These are phyloP conservation scores for Aspergillus quadrilineatus DNA, from an alignment of 2,329 filamentous ascomycete species.

Conservation along the genomic window DNA sequence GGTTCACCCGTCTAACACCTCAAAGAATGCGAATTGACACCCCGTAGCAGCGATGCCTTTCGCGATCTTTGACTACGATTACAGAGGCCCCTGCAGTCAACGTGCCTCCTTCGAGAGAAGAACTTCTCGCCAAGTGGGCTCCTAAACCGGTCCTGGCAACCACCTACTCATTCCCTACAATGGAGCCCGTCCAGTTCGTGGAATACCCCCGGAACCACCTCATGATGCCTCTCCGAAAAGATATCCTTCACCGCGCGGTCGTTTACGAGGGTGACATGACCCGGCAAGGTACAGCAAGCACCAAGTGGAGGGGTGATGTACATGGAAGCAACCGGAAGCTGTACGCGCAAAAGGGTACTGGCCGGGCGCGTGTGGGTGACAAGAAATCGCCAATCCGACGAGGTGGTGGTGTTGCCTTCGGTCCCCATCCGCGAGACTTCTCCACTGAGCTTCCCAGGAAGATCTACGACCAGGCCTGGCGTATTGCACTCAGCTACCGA, in stretches of 20 bases:
- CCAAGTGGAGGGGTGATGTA: constrained; percentile 80
- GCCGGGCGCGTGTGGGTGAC: constrained; percentile 74
- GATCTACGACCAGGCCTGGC: constrained; percentile 93
- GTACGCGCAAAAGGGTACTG: constrained; percentile 81
- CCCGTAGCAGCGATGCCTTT: constrained; percentile 43
- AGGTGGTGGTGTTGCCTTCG: constrained; percentile 85
- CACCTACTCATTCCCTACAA: constrained; percentile 82
- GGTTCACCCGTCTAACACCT: constrained; percentile 6
- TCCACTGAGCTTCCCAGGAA: constrained; percentile 78
- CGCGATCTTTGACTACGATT: constrained; percentile 53
- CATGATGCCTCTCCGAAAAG: constrained; percentile 79
- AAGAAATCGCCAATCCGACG: constrained; percentile 77
- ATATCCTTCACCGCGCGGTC: constrained; percentile 89
- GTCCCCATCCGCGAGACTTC: constrained; percentile 92
- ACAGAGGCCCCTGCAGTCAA: constrained; percentile 29
- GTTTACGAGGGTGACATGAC: constrained; percentile 88
- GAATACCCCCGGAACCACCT: constrained; percentile 80
- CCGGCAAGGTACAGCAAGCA: constrained; percentile 79
- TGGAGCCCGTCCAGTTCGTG: constrained; percentile 78
- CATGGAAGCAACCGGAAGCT: constrained; percentile 81
- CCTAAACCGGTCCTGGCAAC: constrained; percentile 72
- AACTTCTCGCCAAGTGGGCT: constrained; percentile 36
- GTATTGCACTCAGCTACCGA: constrained; percentile 88
- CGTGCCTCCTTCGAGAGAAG: constrained; percentile 26
- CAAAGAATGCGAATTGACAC: background rate